phyloP scores from a whole-genome alignment of 768 basidiomycete species.

The Trametes cinnabarina region DNA sequence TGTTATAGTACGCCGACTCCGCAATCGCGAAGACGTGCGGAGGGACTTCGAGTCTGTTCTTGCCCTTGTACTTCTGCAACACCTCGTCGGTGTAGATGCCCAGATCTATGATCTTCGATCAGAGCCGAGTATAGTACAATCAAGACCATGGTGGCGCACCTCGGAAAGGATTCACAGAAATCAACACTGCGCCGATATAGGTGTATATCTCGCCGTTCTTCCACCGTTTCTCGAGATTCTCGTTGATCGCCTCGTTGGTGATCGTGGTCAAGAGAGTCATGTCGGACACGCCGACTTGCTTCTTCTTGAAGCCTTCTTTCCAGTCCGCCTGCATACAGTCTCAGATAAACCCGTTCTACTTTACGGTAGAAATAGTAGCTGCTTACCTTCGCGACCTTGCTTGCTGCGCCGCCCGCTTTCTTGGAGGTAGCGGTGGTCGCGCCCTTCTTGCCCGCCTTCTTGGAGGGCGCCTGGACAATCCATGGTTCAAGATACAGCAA shows the following conservation, averaged over 20 bases:
- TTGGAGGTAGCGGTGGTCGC: conserved; percentile 54
- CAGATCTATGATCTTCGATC: conserved; percentile 57
- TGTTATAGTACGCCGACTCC: conserved; percentile 96
- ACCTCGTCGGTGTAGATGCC: conserved; percentile 96
- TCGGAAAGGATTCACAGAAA: conserved; percentile 99
- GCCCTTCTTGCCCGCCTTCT: conserved; percentile 87
- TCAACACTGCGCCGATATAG: conserved; percentile 96
- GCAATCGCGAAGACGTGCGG: conserved; percentile 98
- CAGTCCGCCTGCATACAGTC: conserved; percentile 77
- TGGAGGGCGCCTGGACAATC: conserved; percentile 67
- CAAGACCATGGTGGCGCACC: conserved; percentile 43
- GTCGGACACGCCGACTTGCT: conserved; percentile 95
- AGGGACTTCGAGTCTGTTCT: conserved; percentile 96
- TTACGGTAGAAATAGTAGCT: not conserved
- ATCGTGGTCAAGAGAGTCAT: conserved; percentile 98
- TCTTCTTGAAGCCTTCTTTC: conserved; percentile 99
- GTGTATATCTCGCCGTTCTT: conserved; percentile 96
- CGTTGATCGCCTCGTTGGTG: conserved; percentile 96
- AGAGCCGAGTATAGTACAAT: conserved; percentile 8
- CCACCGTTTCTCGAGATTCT: conserved; percentile 97
- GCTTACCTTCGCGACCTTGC: conserved; percentile 75
- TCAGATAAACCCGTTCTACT: not conserved
- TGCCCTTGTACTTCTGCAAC: conserved; percentile 83
- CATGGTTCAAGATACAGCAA: conserved; percentile 17
- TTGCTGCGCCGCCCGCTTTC: conserved; percentile 49